Evolutionary conservation across 1,139 yeast genomes (phyloP).

Genomic region (Scheffersomyces parashehatae): DNA sequence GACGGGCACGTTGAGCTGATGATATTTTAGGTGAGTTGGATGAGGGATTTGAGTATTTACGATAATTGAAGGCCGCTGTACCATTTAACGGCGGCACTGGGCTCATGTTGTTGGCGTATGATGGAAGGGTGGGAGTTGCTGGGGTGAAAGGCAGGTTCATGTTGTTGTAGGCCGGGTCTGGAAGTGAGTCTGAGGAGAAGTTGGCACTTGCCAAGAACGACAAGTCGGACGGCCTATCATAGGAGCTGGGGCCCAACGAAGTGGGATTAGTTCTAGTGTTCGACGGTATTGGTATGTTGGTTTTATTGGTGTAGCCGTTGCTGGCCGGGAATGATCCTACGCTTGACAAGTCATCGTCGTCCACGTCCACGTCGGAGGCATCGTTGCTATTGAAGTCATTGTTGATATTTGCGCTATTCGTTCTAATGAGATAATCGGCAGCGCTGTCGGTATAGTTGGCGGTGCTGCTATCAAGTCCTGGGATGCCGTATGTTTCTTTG

Average conservation of each 20-base stretch:
- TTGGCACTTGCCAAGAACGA: constrained; percentile 39
- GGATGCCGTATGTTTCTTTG: no score
- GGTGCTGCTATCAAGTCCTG: no score
- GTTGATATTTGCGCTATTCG: no score
- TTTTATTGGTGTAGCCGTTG: background rate
- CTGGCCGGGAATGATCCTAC: background rate
- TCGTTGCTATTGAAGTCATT: background rate
- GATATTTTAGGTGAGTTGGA: constrained; percentile 24
- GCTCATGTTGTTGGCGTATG: constrained; percentile 5
- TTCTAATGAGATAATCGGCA: no score
- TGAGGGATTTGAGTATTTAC: constrained; percentile 26
- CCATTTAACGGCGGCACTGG: constrained; percentile 1
- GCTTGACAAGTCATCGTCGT: background rate
- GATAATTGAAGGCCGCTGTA: background rate
- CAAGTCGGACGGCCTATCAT: constrained; percentile 10
- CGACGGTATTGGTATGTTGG: background rate
- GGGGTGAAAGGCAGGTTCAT: constrained; percentile 5
- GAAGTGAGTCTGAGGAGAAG: constrained; percentile 44
- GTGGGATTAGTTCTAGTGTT: no score
- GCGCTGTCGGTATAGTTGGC: no score
- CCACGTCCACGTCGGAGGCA: background rate
- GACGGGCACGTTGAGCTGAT: constrained; percentile 30
- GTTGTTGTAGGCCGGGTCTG: constrained; percentile 5
- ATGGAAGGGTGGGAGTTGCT: constrained; percentile 9
- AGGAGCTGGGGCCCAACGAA: no score